Conservation (phyloP, 1,139 yeast genomes). For the Sugiyamaella sp. region DNA sequence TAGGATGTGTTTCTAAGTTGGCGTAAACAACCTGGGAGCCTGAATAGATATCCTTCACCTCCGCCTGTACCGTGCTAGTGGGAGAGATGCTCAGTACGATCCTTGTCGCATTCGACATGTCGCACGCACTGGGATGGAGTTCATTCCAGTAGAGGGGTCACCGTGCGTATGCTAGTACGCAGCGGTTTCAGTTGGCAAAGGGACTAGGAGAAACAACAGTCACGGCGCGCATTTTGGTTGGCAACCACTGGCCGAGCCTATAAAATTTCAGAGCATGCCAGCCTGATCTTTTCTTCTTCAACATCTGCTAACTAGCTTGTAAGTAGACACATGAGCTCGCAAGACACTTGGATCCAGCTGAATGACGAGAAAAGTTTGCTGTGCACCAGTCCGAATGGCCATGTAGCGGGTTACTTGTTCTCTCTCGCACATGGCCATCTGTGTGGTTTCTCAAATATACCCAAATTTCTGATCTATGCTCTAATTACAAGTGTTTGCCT, state of each 20-base stretch:
- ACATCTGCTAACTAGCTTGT: slow-evolving; percentile 3
- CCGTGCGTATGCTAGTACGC: neutral
- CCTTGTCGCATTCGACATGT: too few species aligned
- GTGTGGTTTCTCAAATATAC: slow-evolving; percentile 33
- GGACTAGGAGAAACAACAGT: neutral
- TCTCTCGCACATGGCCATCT: slow-evolving; percentile 28
- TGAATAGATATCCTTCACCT: too few species aligned
- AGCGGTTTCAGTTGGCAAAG: neutral
- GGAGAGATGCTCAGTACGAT: too few species aligned
- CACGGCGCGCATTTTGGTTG: neutral
- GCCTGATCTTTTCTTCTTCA: neutral
- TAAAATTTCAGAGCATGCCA: neutral
- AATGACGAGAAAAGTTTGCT: slow-evolving; percentile 35
- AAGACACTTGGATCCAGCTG: neutral
- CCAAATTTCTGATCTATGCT: slow-evolving; percentile 34
- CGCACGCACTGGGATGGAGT: neutral
- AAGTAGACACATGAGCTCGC: neutral
- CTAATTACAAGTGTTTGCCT: neutral
- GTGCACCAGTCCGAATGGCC: slow-evolving; percentile 40
- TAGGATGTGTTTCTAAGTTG: too few species aligned
- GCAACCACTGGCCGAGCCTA: neutral
- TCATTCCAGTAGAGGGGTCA: neutral
- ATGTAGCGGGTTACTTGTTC: slow-evolving; percentile 31
- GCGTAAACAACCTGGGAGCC: too few species aligned
- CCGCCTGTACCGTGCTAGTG: too few species aligned